Percentiles rank a stretch among this genome's conserved stretches.
Evolutionary conservation across 441 rosid species (phyloP).

Genomic region (Gossypium schwendimanii): DNA sequence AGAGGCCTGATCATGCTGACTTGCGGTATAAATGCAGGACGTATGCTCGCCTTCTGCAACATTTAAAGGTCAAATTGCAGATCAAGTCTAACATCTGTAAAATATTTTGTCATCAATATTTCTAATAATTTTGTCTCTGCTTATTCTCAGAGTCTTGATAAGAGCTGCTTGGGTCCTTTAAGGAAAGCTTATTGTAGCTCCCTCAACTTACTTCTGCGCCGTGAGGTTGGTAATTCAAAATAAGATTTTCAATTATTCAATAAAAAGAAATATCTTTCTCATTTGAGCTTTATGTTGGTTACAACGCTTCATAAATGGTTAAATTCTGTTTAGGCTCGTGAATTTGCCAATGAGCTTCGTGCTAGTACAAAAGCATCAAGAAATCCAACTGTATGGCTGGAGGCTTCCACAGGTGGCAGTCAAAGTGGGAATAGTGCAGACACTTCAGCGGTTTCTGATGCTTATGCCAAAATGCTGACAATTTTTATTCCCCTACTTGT

Average conservation of each 20-base stretch:
- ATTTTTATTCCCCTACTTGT: conserved; percentile 96
- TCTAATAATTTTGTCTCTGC: conserved; percentile 14
- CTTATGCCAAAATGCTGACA: conserved; percentile 97
- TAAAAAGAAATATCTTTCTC: not conserved
- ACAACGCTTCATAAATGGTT: not conserved
- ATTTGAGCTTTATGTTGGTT: not conserved
- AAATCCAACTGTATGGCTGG: conserved; percentile 95
- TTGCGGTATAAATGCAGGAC: conserved; percentile 98
- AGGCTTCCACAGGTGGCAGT: conserved; percentile 76
- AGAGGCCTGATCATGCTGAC: conserved; percentile 99
- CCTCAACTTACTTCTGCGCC: conserved; percentile 40
- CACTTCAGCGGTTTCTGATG: conserved; percentile 90
- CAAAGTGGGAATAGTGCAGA: conserved; percentile 69
- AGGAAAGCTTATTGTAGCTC: conserved; percentile 98
- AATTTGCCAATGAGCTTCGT: conserved; percentile 99
- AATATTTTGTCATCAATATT: conserved; percentile 10
- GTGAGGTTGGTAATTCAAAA: conserved; percentile 56
- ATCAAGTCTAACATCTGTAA: conserved; percentile 2
- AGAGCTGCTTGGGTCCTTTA: conserved; percentile 76
- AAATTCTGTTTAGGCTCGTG: conserved; percentile 74
- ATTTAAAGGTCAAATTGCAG: conserved; percentile 60
- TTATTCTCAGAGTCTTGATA: conserved; percentile 74
- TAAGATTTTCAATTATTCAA: conserved; percentile 4
- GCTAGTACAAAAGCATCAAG: conserved; percentile 97
- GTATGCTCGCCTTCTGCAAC: conserved; percentile 98